phyloP scores from a whole-genome alignment of 1,284 basidiomycete genomes.

The Leccinum proximum region DNA sequence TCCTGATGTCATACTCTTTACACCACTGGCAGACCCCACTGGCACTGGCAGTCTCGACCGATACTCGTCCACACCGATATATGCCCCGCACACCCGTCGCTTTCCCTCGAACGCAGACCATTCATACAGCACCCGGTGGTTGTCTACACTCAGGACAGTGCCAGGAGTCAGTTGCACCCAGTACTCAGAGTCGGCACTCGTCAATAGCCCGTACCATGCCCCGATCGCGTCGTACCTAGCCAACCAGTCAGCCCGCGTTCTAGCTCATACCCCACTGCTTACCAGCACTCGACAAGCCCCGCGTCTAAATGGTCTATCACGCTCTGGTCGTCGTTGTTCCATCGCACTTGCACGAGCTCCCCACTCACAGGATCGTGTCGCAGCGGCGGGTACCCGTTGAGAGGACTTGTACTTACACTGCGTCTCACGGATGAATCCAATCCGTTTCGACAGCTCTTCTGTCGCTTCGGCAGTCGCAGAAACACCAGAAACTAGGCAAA shows the following conservation, averaged over 20 bases:
- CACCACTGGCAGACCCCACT: too few relatives aligned
- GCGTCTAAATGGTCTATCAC: constrained; percentile 63
- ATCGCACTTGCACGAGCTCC: constrained; percentile 77
- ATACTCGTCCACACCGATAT: constrained; percentile 91
- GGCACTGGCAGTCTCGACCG: constrained; percentile 54
- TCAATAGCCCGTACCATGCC: constrained; percentile 76
- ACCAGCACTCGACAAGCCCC: constrained; percentile 70
- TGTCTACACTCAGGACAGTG: constrained; percentile 74
- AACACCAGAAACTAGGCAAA: constrained; percentile 85
- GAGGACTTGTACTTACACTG: constrained; percentile 58
- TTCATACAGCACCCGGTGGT: constrained; percentile 94
- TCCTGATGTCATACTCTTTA: constrained; percentile 11
- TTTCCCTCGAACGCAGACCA: constrained; percentile 87
- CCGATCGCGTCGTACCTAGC: constrained; percentile 81
- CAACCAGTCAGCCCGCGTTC: constrained; percentile 12
- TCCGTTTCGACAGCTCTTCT: constrained; percentile 72
- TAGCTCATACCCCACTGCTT: constrained; percentile 15
- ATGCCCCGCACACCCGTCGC: constrained; percentile 94
- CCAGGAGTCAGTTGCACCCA: constrained; percentile 90
- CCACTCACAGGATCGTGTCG: constrained; percentile 62
- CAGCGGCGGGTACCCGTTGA: constrained; percentile 63
- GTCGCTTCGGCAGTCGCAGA: constrained; percentile 84
- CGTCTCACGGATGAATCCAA: constrained; percentile 91
- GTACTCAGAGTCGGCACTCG: constrained; percentile 82
- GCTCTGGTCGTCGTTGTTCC: constrained; percentile 96